Percentiles rank a stretch among this genome's conserved stretches.
phyloP scores from a whole-genome alignment of 2,329 filamentous ascomycete species.

The Alternaria sp. region DNA sequence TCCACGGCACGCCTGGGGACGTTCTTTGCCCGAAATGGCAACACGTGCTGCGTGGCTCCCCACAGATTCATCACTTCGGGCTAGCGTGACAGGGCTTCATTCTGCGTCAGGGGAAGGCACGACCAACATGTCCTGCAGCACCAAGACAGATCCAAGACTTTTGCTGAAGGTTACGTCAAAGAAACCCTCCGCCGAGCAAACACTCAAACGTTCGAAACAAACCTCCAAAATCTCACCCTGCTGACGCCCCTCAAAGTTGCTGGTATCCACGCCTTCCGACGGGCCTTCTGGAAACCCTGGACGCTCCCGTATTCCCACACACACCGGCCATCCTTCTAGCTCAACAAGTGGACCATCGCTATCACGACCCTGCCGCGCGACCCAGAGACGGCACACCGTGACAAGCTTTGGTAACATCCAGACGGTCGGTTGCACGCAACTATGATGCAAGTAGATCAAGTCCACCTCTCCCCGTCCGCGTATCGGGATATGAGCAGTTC shows the following conservation, averaged over 20 bases:
- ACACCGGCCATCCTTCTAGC: slow-evolving; percentile 5
- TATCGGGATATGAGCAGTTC: slow-evolving; percentile 5
- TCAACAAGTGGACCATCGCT: background rate
- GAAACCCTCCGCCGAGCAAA: slow-evolving; percentile 2
- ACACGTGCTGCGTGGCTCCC: slow-evolving; percentile 5
- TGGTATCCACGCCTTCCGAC: background rate
- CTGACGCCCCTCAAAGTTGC: background rate
- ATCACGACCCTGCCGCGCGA: slow-evolving; percentile 5
- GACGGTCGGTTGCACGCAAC: slow-evolving; percentile 15
- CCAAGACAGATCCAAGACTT: slow-evolving; percentile 1
- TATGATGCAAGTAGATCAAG: slow-evolving; percentile 3
- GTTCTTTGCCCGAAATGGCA: slow-evolving; percentile 15
- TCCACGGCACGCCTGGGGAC: slow-evolving; percentile 2
- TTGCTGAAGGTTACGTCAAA: slow-evolving; percentile 2
- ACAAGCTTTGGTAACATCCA: slow-evolving; percentile 30
- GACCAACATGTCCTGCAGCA: background rate
- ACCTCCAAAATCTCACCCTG: background rate
- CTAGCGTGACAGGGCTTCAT: slow-evolving; percentile 20
- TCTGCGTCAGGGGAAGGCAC: slow-evolving; percentile 15
- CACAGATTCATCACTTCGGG: slow-evolving; percentile 12
- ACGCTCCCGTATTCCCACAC: slow-evolving; percentile 15
- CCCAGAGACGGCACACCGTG: slow-evolving; percentile 4
- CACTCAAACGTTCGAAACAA: background rate
- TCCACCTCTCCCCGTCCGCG: background rate
- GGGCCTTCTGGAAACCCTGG: slow-evolving; percentile 5